A percentile compares a stretch with the other conserved stretches of the same genome.
Conservation (phyloP, 345 rosid species). For the Eucalyptus globulus region DNA sequence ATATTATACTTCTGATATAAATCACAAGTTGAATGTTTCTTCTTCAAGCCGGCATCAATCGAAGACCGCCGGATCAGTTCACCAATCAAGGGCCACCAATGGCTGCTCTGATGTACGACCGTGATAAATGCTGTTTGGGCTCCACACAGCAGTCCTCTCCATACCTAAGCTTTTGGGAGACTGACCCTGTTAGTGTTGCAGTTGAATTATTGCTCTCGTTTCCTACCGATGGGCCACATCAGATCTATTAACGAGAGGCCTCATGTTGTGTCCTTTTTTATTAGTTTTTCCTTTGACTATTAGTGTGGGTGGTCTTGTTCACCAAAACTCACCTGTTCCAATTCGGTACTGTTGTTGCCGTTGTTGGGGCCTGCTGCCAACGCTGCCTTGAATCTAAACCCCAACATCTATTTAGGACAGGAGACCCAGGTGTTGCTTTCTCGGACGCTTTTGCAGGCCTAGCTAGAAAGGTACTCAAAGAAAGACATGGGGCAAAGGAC, state of each 20-base stretch:
- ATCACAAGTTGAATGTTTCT: not conserved
- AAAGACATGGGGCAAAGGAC: not conserved
- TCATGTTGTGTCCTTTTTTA: not conserved
- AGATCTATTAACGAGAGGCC: not conserved
- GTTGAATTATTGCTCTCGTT: not conserved
- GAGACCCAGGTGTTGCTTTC: not conserved
- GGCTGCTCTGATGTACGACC: not conserved
- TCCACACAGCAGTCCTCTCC: not conserved
- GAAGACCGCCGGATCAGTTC: not conserved
- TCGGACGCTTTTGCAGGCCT: not conserved
- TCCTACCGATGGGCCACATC: not conserved
- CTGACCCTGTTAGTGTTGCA: not conserved
- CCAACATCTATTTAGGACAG: not conserved
- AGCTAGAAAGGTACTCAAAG: not conserved
- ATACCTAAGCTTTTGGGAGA: not conserved
- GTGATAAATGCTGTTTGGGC: not conserved
- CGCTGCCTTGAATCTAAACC: not conserved
- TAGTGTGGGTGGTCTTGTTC: not conserved
- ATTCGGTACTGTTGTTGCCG: not conserved
- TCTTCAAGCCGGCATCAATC: not conserved
- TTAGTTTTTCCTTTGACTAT: not conserved
- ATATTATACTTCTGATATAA: not conserved
- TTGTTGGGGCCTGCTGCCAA: not conserved
- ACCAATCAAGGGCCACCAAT: not conserved
- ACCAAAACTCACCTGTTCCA: not conserved